These are phyloP conservation scores for Vicia faba DNA, from an alignment of 306 rosid genomes.

Conservation along the genomic window DNA sequence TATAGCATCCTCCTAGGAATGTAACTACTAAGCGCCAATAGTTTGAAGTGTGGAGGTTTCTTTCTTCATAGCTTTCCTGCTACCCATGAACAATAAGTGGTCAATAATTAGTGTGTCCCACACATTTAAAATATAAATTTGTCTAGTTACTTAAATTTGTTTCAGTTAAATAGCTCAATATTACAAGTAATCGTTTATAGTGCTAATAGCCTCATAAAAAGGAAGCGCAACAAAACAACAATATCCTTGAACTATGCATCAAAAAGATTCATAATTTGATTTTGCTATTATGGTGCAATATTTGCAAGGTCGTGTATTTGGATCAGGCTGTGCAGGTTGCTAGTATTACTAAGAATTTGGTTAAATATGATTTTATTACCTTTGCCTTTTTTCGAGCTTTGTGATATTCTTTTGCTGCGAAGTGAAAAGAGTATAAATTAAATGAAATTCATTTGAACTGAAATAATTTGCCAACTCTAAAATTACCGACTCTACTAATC, in stretches of 20 bases:
- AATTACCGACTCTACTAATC: slow-evolving; percentile 10
- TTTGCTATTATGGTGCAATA: slow-evolving; percentile 1
- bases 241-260: slow-evolving; percentile 10
- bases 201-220: slow-evolving; percentile 2
- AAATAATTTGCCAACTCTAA: not conserved
- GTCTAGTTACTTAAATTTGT: not conserved
- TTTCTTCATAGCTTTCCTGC: slow-evolving; percentile 13
- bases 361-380: slow-evolving; percentile 9
- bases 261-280: slow-evolving; percentile 12
- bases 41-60: slow-evolving; percentile 19
- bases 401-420: slow-evolving; percentile 4
- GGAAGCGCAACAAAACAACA: slow-evolving; percentile 3
- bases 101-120: not conserved
- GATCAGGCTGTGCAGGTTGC: not conserved
- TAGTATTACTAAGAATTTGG: slow-evolving; percentile 19
- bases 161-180: slow-evolving; percentile 21
- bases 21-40: slow-evolving; percentile 11
- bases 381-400: slow-evolving; percentile 17
- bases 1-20: slow-evolving; percentile 22
- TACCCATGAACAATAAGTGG: slow-evolving; percentile 20
- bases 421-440: not conserved
- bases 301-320: slow-evolving; percentile 1
- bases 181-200: slow-evolving; percentile 6
- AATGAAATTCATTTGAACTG: slow-evolving; percentile 5
- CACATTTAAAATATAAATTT: slow-evolving; percentile 16